Base-by-base conservation (phyloP, 768 basidiomycete species). In the Jaapia argillacea region DNA sequence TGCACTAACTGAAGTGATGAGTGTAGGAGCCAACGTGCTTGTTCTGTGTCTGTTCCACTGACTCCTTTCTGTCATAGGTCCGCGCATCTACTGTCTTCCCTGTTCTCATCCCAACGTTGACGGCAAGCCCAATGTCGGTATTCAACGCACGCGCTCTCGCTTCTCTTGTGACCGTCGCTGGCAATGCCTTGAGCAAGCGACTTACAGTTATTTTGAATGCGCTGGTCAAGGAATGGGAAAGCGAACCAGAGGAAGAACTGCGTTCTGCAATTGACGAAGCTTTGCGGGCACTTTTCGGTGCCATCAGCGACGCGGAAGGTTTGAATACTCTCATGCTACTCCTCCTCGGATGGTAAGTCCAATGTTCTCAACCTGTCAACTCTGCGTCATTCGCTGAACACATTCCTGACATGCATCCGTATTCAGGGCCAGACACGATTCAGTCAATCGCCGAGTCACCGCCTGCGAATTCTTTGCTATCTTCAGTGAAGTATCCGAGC, bases 41-140 rank as follows among this genome's bases (percentile, higher is more conserved):
- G 7, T 26, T 22, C 36, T 24, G 23, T 18, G 5, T 24, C 10
- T 35, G 18, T n/a, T 38, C 4, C 18, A 24, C 35, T 26, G 50
- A 42, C 16, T 36, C 20, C 6, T 14, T 10, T 27, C 24, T 41
- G 20, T n/a, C 13, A 37, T 58, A 92, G 86, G 87, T 97, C 52
- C 89, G 93, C 28, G 89, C 94, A 12, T 74, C 83, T 31, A 91
- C 87, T 6, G 92, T 98, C 28, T 98, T 98, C 87, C 96, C 96
- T 0, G 87, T 97, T 16, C 69, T 98, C 44, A 89, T 99, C 45
- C 96, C 93, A 0, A 94, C 92, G 1, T 68, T 99, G 47, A 92
- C 87, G 31, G 77, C 85, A 4, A 75, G 75, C 5, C 96, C 93
- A 0, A 94, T 98, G 77, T 81, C 92, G 3, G 79, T 84, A 6